Percentiles rank a stretch among this genome's conserved stretches.
These are phyloP conservation scores for Chlamydomonas reinhardtii DNA, from an alignment of 163 green algal genomes.

Conservation along the genomic window DNA sequence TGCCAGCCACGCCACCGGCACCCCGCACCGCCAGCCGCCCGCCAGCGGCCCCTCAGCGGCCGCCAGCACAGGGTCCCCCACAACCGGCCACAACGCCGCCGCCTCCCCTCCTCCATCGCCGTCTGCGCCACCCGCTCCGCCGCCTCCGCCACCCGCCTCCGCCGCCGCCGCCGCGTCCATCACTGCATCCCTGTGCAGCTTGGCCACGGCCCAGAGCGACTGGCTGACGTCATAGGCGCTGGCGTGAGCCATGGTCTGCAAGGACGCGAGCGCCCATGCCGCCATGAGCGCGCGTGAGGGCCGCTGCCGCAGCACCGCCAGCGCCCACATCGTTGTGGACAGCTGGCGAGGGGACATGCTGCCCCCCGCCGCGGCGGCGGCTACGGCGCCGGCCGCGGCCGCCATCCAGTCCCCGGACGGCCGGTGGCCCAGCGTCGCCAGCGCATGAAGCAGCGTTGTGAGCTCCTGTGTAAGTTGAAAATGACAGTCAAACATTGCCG, in stretches of 20 bases:
- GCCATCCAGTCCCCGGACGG: neutral
- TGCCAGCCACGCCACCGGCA: neutral
- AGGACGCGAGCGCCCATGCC: neutral
- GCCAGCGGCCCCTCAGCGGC: too few species aligned
- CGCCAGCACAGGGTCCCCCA: too few species aligned
- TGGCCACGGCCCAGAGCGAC: constrained; percentile 27
- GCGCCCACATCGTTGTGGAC: constrained; percentile 21
- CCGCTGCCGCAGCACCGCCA: neutral
- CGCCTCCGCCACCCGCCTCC: neutral
- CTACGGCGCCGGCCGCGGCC: neutral
- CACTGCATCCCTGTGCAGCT: neutral
- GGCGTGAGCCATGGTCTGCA: neutral
- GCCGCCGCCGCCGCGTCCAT: neutral
- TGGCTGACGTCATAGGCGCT: constrained; percentile 37
- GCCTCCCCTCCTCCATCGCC: neutral
- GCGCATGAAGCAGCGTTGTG: neutral
- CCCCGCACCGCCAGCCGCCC: too few species aligned
- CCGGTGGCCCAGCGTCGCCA: constrained; percentile 13
- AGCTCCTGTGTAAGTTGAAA: constrained; percentile 3
- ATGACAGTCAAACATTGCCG: neutral
- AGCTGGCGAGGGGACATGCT: constrained; percentile 27
- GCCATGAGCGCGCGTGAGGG: neutral
- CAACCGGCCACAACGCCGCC: too few species aligned
- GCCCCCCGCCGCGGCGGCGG: neutral
- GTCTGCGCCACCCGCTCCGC: neutral